These are phyloP conservation scores for Phytophthora agathidicida DNA, from an alignment of 352 stramenopile species.

Conservation along the genomic window DNA sequence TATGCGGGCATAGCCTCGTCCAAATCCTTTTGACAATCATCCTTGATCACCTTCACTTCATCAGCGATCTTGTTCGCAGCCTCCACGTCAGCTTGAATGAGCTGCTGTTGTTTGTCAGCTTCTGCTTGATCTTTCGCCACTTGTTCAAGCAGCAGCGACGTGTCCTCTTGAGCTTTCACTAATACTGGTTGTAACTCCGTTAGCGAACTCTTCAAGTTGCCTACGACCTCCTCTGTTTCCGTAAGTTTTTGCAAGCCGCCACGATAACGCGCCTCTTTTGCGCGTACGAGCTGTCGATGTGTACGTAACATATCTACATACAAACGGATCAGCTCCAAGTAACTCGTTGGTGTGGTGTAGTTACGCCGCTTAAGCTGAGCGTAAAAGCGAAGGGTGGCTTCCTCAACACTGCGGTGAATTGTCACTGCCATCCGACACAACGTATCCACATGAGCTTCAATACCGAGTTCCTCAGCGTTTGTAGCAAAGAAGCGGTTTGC, in stretches of 20 bases:
- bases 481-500: conserved; percentile 90
- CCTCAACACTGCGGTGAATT: conserved; percentile 93
- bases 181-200: conserved; percentile 93
- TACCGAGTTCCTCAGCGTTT: conserved; percentile 85
- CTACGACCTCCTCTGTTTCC: conserved; percentile 94
- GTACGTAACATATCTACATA: conserved; percentile 93
- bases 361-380: conserved; percentile 89
- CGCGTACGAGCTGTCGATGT: conserved; percentile 83
- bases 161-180: conserved; percentile 90
- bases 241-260: conserved; percentile 92
- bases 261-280: conserved; percentile 83
- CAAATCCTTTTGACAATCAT: conserved; percentile 94
- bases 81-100: conserved; percentile 92
- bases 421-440: conserved; percentile 93
- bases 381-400: conserved; percentile 79
- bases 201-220: conserved; percentile 90
- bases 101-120: conserved; percentile 90
- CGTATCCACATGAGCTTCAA: conserved; percentile 88
- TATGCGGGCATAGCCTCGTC: conserved; percentile 94
- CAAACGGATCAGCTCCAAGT: conserved; percentile 94
- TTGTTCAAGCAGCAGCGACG: conserved; percentile 79
- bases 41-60: conserved; percentile 94
- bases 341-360: conserved; percentile 96
- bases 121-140: conserved; percentile 92
- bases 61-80: conserved; percentile 91